Evolutionary conservation across 106 monocot species (phyloP).

Genomic region (Dendrobium chrysotoxum): DNA sequence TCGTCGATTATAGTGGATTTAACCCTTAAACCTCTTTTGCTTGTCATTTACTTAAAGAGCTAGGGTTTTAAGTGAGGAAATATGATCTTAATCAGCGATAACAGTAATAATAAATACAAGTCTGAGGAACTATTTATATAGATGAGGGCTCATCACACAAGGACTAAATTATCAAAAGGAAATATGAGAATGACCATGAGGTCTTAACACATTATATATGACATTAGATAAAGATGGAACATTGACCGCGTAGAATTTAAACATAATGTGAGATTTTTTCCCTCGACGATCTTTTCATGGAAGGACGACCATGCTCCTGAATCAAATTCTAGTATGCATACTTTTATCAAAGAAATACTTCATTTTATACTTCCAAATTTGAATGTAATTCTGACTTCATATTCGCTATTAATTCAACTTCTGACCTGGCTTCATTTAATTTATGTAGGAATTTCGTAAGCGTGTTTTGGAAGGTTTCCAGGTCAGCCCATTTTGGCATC

Average conservation of each 20-base stretch:
- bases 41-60: not conserved
- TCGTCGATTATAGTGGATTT: no score
- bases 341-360: not conserved
- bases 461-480: conserved; percentile 93
- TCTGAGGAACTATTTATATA: not conserved
- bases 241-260: not conserved
- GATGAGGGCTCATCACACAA: not conserved
- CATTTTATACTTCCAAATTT: not conserved
- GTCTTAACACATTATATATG: not conserved
- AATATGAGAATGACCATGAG: not conserved
- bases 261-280: not conserved
- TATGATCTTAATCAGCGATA: not conserved
- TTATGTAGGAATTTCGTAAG: conserved; percentile 60
- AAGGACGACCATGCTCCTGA: not conserved
- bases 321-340: not conserved
- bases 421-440: not conserved
- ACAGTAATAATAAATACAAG: not conserved
- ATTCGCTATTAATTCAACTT: not conserved
- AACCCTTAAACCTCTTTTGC: no score
- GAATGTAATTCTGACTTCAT: not conserved
- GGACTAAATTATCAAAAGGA: not conserved
- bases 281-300: not conserved
- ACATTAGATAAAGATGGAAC: not conserved
- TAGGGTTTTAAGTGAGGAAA: not conserved
- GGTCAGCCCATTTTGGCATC: conserved; percentile 92